These are phyloP conservation scores for Dillenia suffruticosa DNA, from an alignment of 164 flowering plant species.

Conservation along the genomic window DNA sequence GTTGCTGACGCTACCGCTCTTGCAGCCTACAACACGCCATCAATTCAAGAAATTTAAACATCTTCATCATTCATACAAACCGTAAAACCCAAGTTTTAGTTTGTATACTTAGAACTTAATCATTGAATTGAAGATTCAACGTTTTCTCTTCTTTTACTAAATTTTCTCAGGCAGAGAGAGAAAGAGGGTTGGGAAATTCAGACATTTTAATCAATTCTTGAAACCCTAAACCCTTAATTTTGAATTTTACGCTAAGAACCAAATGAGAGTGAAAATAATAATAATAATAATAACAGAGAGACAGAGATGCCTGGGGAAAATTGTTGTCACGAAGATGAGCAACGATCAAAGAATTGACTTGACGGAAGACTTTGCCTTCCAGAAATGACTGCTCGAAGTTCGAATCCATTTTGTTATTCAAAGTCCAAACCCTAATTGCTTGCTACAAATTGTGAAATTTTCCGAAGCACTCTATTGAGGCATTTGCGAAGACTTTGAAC, in stretches of 20 bases:
- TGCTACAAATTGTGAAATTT: background rate
- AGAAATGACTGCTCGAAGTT: conserved; percentile 61
- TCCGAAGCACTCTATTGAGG: no score
- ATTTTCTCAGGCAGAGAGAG: no score
- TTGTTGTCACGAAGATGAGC: conserved; percentile 83
- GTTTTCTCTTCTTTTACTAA: no score
- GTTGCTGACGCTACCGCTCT: conserved; percentile 81
- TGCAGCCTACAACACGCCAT: conserved; percentile 51
- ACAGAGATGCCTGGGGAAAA: conserved; percentile 49
- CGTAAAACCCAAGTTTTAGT: no score
- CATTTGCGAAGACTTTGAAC: no score
- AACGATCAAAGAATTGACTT: conserved; percentile 62
- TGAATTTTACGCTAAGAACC: no score
- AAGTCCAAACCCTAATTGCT: background rate
- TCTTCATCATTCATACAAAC: no score
- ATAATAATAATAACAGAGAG: background rate
- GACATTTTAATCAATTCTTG: background rate
- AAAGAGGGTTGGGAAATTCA: background rate
- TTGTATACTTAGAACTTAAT: no score
- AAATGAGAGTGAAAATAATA: no score
- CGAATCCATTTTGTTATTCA: conserved; percentile 17
- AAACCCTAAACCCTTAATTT: background rate
- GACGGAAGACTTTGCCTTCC: conserved; percentile 64
- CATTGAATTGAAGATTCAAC: no score
- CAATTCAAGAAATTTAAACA: no score